Percentiles rank a stretch among this genome's conserved stretches.
Conservation (phyloP, 371 early-diverging fungal genomes). For the Syncephalastrum monosporum region DNA sequence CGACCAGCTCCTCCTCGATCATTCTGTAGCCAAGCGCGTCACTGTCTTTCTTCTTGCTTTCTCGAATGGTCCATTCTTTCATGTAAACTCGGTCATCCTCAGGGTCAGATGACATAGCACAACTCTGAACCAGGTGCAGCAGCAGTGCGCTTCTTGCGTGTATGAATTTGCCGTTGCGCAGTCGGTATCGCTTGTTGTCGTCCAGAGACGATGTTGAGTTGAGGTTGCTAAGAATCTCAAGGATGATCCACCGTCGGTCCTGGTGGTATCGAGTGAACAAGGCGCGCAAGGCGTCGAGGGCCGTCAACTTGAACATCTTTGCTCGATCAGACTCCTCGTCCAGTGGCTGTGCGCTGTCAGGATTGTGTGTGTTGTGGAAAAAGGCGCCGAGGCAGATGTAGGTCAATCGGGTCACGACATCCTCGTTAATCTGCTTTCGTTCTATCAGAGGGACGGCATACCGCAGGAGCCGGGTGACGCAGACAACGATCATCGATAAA, state of each 20-base stretch:
- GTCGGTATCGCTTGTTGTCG: conserved; percentile 50
- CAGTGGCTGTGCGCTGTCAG: conserved; percentile 5
- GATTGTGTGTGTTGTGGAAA: conserved; percentile 32
- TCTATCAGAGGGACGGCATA: conserved; percentile 18
- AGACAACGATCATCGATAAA: too few species aligned
- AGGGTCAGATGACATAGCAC: conserved; percentile 37
- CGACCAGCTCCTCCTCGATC: conserved; percentile 19
- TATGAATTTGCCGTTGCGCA: conserved; percentile 67
- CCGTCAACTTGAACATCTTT: conserved; percentile 35
- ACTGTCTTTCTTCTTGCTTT: conserved; percentile 32
- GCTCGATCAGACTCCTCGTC: conserved; percentile 48
- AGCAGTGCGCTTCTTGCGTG: conserved; percentile 80
- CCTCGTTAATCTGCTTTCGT: conserved; percentile 34
- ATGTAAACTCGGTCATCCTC: conserved; percentile 27
- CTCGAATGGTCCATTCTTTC: conserved; percentile 31
- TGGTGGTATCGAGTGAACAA: conserved; percentile 64
- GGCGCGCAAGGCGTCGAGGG: conserved; percentile 46
- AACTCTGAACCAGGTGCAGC: conserved; percentile 77
- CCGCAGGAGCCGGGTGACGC: conserved; percentile 25
- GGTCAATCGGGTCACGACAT: conserved; percentile 30
- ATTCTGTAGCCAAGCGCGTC: conserved; percentile 20
- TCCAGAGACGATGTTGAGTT: conserved; percentile 61
- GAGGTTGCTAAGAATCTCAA: conserved; percentile 77
- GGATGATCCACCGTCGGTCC: conserved; percentile 80
- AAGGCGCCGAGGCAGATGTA: conserved; percentile 43